These are phyloP conservation scores for Artemisia tridentata DNA, from an alignment of 129 eudicot species.

Conservation along the genomic window DNA sequence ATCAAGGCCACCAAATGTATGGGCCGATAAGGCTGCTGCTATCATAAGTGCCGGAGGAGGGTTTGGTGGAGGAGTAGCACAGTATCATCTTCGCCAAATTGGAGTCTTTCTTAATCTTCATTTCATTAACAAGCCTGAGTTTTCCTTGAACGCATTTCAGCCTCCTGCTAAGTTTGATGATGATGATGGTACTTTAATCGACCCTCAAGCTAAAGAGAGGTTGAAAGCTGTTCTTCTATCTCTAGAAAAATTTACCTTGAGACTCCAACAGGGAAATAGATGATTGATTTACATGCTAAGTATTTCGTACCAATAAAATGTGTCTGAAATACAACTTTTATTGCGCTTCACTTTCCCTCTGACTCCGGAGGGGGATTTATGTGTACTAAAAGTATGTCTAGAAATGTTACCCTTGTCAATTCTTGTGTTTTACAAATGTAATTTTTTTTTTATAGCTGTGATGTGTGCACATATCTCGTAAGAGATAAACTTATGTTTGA, in stretches of 20 bases:
- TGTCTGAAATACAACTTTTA: neutral
- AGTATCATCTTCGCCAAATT: conserved; percentile 76
- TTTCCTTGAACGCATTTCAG: conserved; percentile 47
- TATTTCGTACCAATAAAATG: neutral
- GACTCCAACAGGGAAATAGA: conserved; percentile 34
- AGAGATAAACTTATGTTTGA: neutral
- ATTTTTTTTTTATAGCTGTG: too few relatives aligned
- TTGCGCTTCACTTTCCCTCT: neutral
- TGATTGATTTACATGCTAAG: conserved; percentile 1
- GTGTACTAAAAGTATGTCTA: neutral
- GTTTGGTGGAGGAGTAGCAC: conserved; percentile 69
- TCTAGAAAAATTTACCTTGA: conserved; percentile 45
- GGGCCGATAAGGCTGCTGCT: conserved; percentile 94
- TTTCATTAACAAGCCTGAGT: conserved; percentile 73
- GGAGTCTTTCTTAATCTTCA: conserved; percentile 70
- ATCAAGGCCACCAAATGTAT: conserved; percentile 84
- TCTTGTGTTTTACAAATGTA: neutral
- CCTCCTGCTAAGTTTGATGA: conserved; percentile 28
- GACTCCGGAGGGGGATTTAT: neutral
- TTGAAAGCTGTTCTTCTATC: conserved; percentile 49
- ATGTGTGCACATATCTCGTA: neutral
- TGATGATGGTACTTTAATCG: conserved; percentile 50
- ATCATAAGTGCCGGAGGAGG: conserved; percentile 71
- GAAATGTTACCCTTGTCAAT: neutral
- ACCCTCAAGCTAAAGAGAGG: conserved; percentile 42